Base-by-base conservation (phyloP, 1,139 yeast species). In the Taiozyma sp. region DNA sequence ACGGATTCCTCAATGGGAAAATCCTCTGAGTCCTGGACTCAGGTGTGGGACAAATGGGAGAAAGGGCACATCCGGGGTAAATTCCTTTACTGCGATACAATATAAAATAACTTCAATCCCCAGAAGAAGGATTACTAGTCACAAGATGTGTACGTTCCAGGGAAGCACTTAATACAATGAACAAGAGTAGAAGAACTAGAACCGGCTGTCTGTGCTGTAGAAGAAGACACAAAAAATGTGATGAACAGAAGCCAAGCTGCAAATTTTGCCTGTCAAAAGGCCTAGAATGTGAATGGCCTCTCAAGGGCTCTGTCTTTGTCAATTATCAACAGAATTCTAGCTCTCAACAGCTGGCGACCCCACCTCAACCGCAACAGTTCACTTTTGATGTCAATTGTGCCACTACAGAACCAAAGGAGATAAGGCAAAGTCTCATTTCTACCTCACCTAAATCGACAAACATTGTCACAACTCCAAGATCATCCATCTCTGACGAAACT, bases 141-240 rank as follows among this genome's bases (percentile, higher is more conserved):
- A 30, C 39, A 36, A 36, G 23, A 38, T 38, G 14, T 23, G 10
- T 30, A 30, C 8, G 7, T 24, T 4, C 9, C 7, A 19, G 6
- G 1, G 4, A 19, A 38, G 1, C 24, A 9, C 10, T 19, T 19
- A 30, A 24, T 5, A 42, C 49, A 2, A 47, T 27, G 48, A 32
- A 45, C 23, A 54, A 55, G 46, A 34, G 56, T 2, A 66, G 63
- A 53, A 61, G 79, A 55, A 73, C 72, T 12, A 65, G 75, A 52
- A 74, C 78, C 2, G 79, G 79, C 1, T 75, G 79, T 59, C 61
- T 74, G 9, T 72, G 74, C 16, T 75, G 79, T 55, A 63, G 78
- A 47, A 63, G 70, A 48, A 68, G 72, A 46, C 78, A 75, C 55
- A 74, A 73, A 59, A 74, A 74, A 54, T 75, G 79, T 56, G 78